phyloP scores from a whole-genome alignment of 805 yeast species.

The Candida verbasci region DNA sequence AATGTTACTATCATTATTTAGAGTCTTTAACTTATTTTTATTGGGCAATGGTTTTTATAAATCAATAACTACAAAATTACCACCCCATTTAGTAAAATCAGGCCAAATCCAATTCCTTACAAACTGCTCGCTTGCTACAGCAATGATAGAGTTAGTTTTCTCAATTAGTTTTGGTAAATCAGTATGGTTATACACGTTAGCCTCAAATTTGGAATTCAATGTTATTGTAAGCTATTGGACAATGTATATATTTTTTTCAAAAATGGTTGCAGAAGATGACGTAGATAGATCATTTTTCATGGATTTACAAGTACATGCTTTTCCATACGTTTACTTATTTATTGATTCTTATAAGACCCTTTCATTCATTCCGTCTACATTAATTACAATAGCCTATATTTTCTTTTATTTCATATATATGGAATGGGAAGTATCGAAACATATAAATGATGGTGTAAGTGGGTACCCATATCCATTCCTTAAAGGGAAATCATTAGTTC shows the following conservation, averaged over 20 bases:
- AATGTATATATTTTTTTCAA: conserved; percentile 13
- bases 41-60: conserved; percentile 4
- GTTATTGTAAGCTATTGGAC: conserved; percentile 22
- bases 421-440: conserved; percentile 12
- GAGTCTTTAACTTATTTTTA: neutral
- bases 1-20: neutral
- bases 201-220: conserved; percentile 18
- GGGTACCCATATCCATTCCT: conserved; percentile 12
- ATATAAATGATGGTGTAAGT: conserved; percentile 5
- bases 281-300: conserved; percentile 14
- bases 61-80: conserved; percentile 10
- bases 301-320: conserved; percentile 22
- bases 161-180: neutral
- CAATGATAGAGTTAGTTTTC: conserved; percentile 1
- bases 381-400: neutral
- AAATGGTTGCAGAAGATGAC: conserved; percentile 12
- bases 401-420: conserved; percentile 13
- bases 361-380: neutral
- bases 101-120: conserved; percentile 24
- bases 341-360: neutral
- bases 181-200: conserved; percentile 8
- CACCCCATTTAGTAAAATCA: conserved; percentile 16
- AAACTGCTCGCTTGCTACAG: conserved; percentile 13
- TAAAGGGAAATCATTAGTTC: neutral
- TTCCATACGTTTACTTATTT: conserved; percentile 18